These are phyloP conservation scores for Pseudogymnoascus sp. DNA, from an alignment of 2,329 filamentous ascomycete genomes.

Conservation along the genomic window DNA sequence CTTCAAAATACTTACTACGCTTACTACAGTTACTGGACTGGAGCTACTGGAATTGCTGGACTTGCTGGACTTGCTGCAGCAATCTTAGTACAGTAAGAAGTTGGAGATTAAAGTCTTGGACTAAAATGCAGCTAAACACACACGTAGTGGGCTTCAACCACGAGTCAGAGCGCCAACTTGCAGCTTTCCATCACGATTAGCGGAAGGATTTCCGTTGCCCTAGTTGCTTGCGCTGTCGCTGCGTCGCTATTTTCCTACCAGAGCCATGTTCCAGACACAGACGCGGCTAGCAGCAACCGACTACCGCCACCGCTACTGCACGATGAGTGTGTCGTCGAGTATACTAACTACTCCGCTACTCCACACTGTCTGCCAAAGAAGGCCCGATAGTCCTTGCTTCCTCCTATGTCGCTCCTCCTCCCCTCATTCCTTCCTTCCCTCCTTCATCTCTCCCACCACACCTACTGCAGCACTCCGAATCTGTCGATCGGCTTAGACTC, in stretches of 20 bases:
- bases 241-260: background rate
- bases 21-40: too few species aligned
- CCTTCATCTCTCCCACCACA: background rate
- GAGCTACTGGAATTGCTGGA: too few species aligned
- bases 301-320: background rate
- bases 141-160: background rate
- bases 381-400: background rate
- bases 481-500: too few species aligned
- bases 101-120: constrained; percentile 4
- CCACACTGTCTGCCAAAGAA: background rate
- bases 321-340: too few species aligned
- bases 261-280: background rate
- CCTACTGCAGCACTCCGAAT: background rate
- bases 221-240: too few species aligned
- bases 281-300: constrained; percentile 1
- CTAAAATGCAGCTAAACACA: background rate
- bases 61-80: too few species aligned
- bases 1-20: too few species aligned
- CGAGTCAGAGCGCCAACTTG: background rate
- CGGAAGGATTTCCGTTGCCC: background rate
- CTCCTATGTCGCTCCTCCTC: too few species aligned
- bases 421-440: too few species aligned
- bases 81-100: background rate
- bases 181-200: background rate
- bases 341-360: too few species aligned